A percentile compares a stretch with the other conserved stretches of the same genome.
phyloP scores from a whole-genome alignment of 2,329 filamentous ascomycete species.

The Sporothrix phasma region DNA sequence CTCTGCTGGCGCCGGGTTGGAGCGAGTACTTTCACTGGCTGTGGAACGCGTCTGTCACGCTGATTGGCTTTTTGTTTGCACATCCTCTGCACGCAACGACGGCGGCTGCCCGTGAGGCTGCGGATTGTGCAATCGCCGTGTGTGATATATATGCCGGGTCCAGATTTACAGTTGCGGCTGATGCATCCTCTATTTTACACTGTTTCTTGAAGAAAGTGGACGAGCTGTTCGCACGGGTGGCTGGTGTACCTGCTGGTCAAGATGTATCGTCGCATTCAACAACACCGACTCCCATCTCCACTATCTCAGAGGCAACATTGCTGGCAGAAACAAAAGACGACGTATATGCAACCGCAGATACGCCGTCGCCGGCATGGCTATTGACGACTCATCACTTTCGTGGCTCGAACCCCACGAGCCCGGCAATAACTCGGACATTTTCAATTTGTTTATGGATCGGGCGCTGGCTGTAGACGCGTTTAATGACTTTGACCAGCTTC shows the following conservation, averaged over 20 bases:
- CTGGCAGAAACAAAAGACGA: background rate
- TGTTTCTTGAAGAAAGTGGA: background rate
- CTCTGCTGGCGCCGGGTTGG: conserved; percentile 28
- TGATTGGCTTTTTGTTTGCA: conserved; percentile 33
- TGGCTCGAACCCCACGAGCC: conserved; percentile 7
- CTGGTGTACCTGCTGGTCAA: background rate
- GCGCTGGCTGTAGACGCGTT: conserved; percentile 14
- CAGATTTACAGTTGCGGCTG: conserved; percentile 25
- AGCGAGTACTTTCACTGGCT: conserved; percentile 33
- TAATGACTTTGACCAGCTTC: conserved; percentile 21
- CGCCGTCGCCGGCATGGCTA: background rate
- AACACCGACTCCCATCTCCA: background rate
- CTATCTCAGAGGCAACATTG: background rate
- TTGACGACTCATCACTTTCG: background rate
- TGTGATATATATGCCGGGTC: conserved; percentile 29
- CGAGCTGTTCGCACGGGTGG: background rate
- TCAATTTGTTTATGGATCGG: conserved; percentile 16
- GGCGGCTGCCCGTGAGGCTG: conserved; percentile 24
- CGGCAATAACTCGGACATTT: background rate
- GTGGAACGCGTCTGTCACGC: conserved; percentile 32
- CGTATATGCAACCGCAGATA: background rate
- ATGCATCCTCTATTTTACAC: conserved; percentile 27
- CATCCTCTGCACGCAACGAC: conserved; percentile 26
- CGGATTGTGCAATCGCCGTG: conserved; percentile 27
- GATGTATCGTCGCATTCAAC: background rate